A percentile compares a stretch with the other conserved stretches of the same genome.
Evolutionary conservation across 2,329 filamentous ascomycete species (phyloP).

Genomic region (Sporothrix variecibatus): DNA sequence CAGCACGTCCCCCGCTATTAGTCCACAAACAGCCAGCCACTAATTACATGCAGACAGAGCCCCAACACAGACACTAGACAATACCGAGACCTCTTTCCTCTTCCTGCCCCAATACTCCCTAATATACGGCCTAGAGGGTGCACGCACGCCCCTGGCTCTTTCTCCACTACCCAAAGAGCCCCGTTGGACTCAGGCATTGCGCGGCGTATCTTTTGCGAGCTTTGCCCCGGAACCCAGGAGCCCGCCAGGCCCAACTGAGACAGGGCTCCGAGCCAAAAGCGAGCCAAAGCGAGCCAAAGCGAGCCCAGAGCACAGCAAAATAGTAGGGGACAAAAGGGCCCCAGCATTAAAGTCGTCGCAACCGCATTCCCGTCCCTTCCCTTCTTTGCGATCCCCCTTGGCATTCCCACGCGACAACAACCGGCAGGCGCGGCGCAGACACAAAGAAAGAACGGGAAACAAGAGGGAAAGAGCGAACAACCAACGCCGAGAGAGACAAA

Average conservation of each 20-base stretch:
- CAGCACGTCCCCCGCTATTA: neutral
- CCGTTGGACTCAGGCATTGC: slow-evolving; percentile 6
- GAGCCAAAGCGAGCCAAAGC: neutral
- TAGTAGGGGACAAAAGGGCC: neutral
- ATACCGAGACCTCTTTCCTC: neutral
- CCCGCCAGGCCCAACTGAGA: neutral
- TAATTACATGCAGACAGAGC: neutral
- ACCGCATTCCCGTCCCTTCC: slow-evolving; percentile 4
- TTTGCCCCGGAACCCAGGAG: slow-evolving; percentile 10
- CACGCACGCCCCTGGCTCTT: slow-evolving; percentile 21
- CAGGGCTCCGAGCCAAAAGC: neutral
- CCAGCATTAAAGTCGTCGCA: slow-evolving; percentile 11
- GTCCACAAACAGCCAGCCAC: neutral
- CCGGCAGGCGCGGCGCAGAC: neutral
- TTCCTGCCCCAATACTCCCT: too few relatives aligned
- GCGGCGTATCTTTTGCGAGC: slow-evolving; percentile 14
- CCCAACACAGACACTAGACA: neutral
- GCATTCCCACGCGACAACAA: slow-evolving; percentile 20
- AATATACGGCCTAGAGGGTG: neutral
- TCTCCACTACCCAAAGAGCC: slow-evolving; percentile 8
- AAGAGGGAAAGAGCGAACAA: slow-evolving; percentile 11
- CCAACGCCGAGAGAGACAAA: neutral
- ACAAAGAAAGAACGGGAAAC: neutral
- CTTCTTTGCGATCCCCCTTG: slow-evolving; percentile 19
- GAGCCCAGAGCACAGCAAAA: neutral